Evolutionary conservation across 768 basidiomycete species (phyloP).

Genomic region (Russula sp.): DNA sequence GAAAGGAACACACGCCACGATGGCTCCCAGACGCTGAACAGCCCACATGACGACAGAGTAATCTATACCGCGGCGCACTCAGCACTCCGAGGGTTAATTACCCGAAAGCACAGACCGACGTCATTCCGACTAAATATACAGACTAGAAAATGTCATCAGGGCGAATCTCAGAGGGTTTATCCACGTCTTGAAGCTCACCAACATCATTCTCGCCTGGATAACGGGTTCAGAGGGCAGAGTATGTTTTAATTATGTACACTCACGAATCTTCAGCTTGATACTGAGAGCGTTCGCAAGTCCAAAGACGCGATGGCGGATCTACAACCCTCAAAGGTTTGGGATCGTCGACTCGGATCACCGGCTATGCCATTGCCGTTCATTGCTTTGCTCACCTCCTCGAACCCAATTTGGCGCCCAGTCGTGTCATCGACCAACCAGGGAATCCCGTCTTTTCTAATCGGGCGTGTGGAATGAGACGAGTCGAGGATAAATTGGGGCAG

Average conservation of each 20-base stretch:
- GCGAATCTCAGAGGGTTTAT: neutral
- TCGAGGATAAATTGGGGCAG: neutral
- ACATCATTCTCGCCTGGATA: conserved; percentile 35
- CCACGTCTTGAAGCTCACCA: conserved; percentile 27
- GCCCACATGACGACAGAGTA: conserved; percentile 22
- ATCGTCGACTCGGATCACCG: neutral
- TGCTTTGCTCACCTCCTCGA: conserved; percentile 32
- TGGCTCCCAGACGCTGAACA: conserved; percentile 24
- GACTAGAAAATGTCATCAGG: conserved; percentile 13
- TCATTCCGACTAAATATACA: conserved; percentile 26
- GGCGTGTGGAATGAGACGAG: neutral
- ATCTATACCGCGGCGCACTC: neutral
- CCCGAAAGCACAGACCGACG: conserved; percentile 23
- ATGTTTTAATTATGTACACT: conserved; percentile 11
- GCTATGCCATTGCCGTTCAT: too few relatives aligned
- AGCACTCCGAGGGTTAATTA: neutral
- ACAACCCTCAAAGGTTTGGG: neutral
- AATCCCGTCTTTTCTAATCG: neutral
- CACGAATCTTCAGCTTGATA: conserved; percentile 31
- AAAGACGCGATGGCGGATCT: conserved; percentile 33
- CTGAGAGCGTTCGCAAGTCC: conserved; percentile 36
- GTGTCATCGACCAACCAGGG: conserved; percentile 39
- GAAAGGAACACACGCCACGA: conserved; percentile 20
- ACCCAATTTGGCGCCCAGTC: conserved; percentile 30
- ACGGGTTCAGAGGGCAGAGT: neutral